Evolutionary conservation across 805 yeast species (phyloP).

Genomic region (Wickerhamiella occidentalis): DNA sequence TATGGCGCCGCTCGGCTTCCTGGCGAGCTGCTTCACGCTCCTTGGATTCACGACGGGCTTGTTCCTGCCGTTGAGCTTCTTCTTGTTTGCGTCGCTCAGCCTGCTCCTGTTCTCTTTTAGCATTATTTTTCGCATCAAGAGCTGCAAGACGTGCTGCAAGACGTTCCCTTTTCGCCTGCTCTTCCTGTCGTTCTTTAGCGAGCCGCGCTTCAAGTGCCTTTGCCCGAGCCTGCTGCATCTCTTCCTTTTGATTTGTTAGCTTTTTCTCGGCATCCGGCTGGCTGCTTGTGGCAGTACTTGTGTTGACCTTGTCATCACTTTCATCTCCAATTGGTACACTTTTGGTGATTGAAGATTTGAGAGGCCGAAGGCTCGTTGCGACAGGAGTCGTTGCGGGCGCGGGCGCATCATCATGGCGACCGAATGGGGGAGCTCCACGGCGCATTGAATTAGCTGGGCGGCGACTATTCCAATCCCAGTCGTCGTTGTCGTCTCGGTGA

Average conservation of each 20-base stretch:
- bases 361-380: neutral
- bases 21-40: slow-evolving; percentile 1
- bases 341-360: neutral
- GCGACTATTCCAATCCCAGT: slow-evolving; percentile 1
- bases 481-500: slow-evolving; percentile 1
- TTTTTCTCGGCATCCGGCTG: neutral
- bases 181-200: slow-evolving; percentile 16
- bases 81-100: slow-evolving; percentile 6
- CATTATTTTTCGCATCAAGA: slow-evolving; percentile 7
- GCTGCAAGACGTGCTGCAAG: slow-evolving; percentile 8
- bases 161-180: slow-evolving; percentile 13
- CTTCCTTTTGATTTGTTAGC: slow-evolving; percentile 22
- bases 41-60: neutral
- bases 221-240: slow-evolving; percentile 27
- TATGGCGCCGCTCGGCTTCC: slow-evolving; percentile 6
- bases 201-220: slow-evolving; percentile 22
- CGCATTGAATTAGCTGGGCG: slow-evolving; percentile 1
- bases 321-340: neutral
- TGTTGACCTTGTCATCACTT: neutral
- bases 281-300: neutral
- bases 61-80: slow-evolving; percentile 6
- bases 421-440: neutral
- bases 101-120: neutral
- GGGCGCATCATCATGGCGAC: neutral
- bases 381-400: neutral